phyloP scores from a whole-genome alignment of 768 basidiomycete species.

The Tricholoma furcatifolium region DNA sequence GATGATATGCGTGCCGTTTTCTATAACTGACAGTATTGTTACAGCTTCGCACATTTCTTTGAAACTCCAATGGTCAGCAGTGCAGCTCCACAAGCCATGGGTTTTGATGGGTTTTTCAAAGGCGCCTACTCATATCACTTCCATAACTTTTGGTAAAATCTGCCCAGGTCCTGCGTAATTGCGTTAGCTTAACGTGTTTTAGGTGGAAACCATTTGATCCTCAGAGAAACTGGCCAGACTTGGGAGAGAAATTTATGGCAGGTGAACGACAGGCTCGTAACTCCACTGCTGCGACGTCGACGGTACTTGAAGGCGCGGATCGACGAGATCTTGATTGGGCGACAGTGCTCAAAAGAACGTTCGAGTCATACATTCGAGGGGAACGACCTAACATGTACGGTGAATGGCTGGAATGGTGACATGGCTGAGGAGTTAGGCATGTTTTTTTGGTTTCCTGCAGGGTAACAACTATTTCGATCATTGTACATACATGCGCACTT shows the following conservation, averaged over 20 bases:
- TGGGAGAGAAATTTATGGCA: conserved; percentile 74
- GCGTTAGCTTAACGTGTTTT: not conserved
- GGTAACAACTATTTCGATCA: conserved; percentile 3
- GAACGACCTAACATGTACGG: conserved; percentile 97
- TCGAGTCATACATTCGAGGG: conserved; percentile 88
- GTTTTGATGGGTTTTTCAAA: conserved; percentile 94
- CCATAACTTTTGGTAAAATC: conserved; percentile 84
- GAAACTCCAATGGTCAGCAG: conserved; percentile 70
- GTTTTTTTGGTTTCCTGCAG: not conserved
- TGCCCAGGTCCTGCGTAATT: not conserved
- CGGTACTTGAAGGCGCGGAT: conserved; percentile 56
- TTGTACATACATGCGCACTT: conserved; percentile 1
- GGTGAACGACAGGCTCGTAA: conserved; percentile 70
- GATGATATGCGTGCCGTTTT: not conserved
- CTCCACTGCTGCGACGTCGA: conserved; percentile 33
- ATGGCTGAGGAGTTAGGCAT: not conserved
- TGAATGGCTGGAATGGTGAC: conserved; percentile 64
- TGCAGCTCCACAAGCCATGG: conserved; percentile 83
- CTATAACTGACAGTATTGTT: conserved; percentile 3
- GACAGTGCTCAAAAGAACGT: conserved; percentile 92
- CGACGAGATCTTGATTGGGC: conserved; percentile 88
- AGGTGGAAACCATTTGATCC: conserved; percentile 98
- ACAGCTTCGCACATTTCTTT: conserved; percentile 87
- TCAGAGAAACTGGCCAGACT: conserved; percentile 91
- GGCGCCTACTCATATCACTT: conserved; percentile 97